These are phyloP conservation scores for Diaporthe helianthi DNA, from an alignment of 2,329 filamentous ascomycete genomes.

Conservation along the genomic window DNA sequence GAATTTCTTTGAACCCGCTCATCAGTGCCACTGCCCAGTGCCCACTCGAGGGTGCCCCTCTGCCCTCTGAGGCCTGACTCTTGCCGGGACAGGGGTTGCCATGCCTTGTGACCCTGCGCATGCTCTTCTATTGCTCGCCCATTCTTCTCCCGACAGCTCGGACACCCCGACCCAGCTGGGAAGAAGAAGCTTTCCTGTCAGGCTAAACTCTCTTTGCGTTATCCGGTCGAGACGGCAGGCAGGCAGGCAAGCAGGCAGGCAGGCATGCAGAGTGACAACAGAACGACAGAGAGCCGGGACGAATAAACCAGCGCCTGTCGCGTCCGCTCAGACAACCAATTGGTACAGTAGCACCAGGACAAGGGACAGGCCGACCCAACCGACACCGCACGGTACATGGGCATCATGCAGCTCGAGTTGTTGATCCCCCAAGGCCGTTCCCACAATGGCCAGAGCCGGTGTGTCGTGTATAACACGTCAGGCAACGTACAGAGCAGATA, in stretches of 20 bases:
- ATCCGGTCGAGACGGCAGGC: not conserved
- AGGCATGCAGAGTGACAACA: not conserved
- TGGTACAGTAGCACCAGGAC: not conserved
- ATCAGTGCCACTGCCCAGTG: too few species aligned
- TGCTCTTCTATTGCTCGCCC: not conserved
- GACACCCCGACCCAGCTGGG: slow-evolving; percentile 4
- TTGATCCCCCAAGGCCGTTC: slow-evolving; percentile 8
- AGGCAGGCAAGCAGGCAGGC: too few species aligned
- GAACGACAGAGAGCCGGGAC: not conserved
- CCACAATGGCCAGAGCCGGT: slow-evolving; percentile 29
- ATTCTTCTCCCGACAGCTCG: slow-evolving; percentile 8
- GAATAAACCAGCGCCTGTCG: slow-evolving; percentile 21
- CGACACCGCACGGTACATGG: slow-evolving; percentile 21
- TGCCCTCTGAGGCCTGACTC: slow-evolving; percentile 14
- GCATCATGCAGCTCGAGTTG: slow-evolving; percentile 16
- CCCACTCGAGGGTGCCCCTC: not conserved
- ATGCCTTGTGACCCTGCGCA: slow-evolving; percentile 14
- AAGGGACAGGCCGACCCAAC: slow-evolving; percentile 4
- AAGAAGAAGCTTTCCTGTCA: slow-evolving; percentile 12
- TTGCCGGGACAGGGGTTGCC: slow-evolving; percentile 29
- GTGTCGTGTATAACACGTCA: not conserved
- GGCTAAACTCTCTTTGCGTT: not conserved
- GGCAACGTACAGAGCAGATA: slow-evolving; percentile 6
- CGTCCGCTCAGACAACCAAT: not conserved
- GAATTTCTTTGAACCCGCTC: slow-evolving; percentile 24